Base-by-base conservation (phyloP, 768 basidiomycete genomes). In the Dioszegia aurantiaca region DNA sequence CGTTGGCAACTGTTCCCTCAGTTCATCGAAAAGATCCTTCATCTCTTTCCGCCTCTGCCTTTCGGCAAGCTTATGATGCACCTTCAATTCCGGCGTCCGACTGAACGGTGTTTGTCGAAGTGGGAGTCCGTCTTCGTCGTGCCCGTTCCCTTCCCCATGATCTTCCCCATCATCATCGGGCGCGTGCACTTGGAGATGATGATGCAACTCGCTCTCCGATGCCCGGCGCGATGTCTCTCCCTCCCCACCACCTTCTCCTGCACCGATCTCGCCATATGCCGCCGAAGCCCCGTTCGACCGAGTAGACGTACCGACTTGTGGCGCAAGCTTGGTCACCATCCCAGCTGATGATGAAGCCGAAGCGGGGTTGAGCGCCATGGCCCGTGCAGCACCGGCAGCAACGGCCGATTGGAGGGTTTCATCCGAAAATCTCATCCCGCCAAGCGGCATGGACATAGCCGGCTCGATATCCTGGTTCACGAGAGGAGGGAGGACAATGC, bases 11-110 rank as follows among this genome's bases (percentile, higher is more conserved):
- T 89, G 85, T 76, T 95, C 93, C 58, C 91, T 83, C 62, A 99
- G 79, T 75, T 99, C 95, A 67, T 99, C 95, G 72, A 98, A 98
- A 42, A 99, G 77, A 59, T 97, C 93, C 75, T 95, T 95, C 95
- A 99, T 99, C 79, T 99, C 95, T 78, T 94, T 97, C 77, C 95
- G 82, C 67, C 95, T 80, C 78, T 98, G 97, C 60, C 95, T 81
- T 79, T 99, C 95, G 2, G 95, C 95, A 28, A 99, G 83, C 73
- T 99, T 99, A 79, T 99, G 95, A 1, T 89, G 91, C 30, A 97
- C 86, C 53, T 93, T 84, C 41, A 99, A 81, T 76, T 98, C 95
- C 8, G 94, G 94, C 0, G 89, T 91, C 58, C 94, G 87, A 54
- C 92, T 92, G 77, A 97, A 99, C 4, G 93, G 93, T 11, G 51